A percentile compares a stretch with the other conserved stretches of the same genome.
These are phyloP conservation scores for Pyrenophora tritici-repentis DNA, from an alignment of 2,329 filamentous ascomycete genomes.

Conservation along the genomic window DNA sequence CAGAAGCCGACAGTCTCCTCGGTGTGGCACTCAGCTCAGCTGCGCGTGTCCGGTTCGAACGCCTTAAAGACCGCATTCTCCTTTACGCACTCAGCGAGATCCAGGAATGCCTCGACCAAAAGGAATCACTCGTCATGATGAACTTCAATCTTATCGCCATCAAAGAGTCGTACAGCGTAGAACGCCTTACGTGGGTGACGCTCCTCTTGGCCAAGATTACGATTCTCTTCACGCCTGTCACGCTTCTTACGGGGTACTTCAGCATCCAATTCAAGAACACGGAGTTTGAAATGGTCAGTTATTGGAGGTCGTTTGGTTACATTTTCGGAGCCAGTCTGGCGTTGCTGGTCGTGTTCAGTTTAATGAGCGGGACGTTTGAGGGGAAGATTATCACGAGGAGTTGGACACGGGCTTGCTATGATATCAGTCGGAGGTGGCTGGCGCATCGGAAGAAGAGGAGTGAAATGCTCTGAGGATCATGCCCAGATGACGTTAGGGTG, in stretches of 20 bases:
- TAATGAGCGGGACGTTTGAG: conserved; percentile 63
- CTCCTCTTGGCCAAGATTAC: conserved; percentile 75
- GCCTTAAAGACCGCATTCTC: conserved; percentile 63
- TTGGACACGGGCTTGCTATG: conserved; percentile 38
- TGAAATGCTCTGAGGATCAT: conserved; percentile 13
- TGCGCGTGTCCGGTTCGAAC: conserved; percentile 62
- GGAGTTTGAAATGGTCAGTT: conserved; percentile 65
- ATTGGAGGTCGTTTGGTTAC: conserved; percentile 71
- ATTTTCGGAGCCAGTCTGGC: conserved; percentile 65
- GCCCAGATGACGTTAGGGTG: too few relatives aligned
- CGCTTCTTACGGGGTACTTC: conserved; percentile 76
- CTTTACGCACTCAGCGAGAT: conserved; percentile 67
- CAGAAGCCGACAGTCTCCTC: conserved; percentile 47
- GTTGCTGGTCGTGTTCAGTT: conserved; percentile 62
- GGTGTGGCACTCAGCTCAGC: conserved; percentile 54
- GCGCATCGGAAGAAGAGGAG: conserved; percentile 26
- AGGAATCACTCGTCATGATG: conserved; percentile 70
- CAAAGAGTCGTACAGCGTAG: conserved; percentile 74
- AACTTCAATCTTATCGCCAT: conserved; percentile 80
- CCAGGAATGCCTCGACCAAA: conserved; percentile 68
- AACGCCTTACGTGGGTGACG: conserved; percentile 72
- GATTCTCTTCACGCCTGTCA: conserved; percentile 76
- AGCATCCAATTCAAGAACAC: conserved; percentile 66
- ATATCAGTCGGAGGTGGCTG: conserved; percentile 34
- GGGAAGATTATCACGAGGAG: conserved; percentile 58